These are phyloP conservation scores for Endogone sp. DNA, from an alignment of 192 early-diverging fungal genomes.

Conservation along the genomic window DNA sequence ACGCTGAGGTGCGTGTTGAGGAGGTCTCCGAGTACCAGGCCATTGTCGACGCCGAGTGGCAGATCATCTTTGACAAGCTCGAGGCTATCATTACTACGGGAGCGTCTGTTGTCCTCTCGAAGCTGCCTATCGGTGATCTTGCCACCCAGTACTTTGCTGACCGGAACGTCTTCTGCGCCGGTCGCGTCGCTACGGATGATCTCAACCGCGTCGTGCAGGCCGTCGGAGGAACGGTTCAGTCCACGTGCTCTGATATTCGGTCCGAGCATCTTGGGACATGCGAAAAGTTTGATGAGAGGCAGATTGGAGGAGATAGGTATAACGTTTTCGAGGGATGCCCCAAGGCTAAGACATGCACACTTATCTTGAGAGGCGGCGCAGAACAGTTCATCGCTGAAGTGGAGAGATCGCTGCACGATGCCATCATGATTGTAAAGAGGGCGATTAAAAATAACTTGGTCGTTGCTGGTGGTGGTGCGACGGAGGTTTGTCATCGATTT, in stretches of 20 bases:
- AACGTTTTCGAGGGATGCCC: constrained; percentile 96
- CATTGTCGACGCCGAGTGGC: constrained; percentile 99
- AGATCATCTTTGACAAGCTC: constrained; percentile 98
- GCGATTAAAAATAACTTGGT: constrained; percentile 95
- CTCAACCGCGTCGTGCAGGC: constrained; percentile 92
- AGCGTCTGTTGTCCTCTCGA: constrained; percentile 96
- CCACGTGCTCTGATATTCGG: constrained; percentile 83
- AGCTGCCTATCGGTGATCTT: constrained; percentile 96
- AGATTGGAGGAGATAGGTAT: constrained; percentile 96
- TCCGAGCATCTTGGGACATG: constrained; percentile 84
- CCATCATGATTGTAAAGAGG: constrained; percentile 98
- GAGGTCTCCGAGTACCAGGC: constrained; percentile 98
- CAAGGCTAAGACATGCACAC: constrained; percentile 91
- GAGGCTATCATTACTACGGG: constrained; percentile 93
- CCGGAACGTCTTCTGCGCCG: constrained; percentile 98
- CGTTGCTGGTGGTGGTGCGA: constrained; percentile 97
- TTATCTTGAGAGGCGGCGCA: constrained; percentile 94
- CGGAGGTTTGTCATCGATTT: constrained; percentile 52
- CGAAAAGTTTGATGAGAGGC: constrained; percentile 90
- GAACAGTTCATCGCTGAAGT: constrained; percentile 99
- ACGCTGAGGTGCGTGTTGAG: constrained; percentile 97
- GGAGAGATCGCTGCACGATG: constrained; percentile 95
- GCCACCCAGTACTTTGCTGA: constrained; percentile 99
- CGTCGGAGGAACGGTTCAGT: constrained; percentile 90
- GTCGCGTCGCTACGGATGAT: constrained; percentile 92